phyloP scores from a whole-genome alignment of 352 stramenopile genomes.

The Blastocystis sp. region DNA sequence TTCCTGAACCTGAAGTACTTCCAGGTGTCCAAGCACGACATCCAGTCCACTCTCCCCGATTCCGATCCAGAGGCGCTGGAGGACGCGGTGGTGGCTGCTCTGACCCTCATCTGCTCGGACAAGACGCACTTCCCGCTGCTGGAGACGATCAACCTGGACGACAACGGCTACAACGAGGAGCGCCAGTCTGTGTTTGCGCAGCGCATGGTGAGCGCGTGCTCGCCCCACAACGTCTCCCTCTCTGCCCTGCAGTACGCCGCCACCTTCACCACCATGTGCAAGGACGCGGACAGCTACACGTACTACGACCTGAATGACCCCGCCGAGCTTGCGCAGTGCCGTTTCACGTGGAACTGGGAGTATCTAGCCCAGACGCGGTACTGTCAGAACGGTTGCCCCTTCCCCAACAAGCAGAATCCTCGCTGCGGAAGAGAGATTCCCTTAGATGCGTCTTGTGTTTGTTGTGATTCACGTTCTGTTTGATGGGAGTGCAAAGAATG shows the following conservation, averaged over 20 bases:
- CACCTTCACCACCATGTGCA: constrained; percentile 10
- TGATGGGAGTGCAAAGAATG: too few relatives aligned
- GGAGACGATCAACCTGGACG: constrained; percentile 4
- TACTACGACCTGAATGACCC: constrained; percentile 33
- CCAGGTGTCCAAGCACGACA: neutral
- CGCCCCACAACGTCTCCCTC: neutral
- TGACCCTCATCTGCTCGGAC: constrained; percentile 11
- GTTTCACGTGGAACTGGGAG: constrained; percentile 46
- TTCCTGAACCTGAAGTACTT: constrained; percentile 21
- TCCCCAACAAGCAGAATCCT: neutral
- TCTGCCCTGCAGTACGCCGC: neutral
- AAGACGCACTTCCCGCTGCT: constrained; percentile 24
- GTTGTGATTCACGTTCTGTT: too few relatives aligned
- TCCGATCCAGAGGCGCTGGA: neutral
- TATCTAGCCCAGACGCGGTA: neutral
- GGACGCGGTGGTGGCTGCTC: neutral
- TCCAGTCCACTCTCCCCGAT: neutral
- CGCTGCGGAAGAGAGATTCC: too few relatives aligned
- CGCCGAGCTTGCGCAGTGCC: neutral
- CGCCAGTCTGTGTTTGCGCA: neutral
- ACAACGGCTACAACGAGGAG: constrained; percentile 23
- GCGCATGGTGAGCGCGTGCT: neutral
- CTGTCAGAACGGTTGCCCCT: neutral
- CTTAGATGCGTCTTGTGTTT: too few relatives aligned
- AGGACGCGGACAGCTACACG: neutral